Conservation (phyloP, 2,329 filamentous ascomycete genomes). For the Curvularia hawaiiensis region DNA sequence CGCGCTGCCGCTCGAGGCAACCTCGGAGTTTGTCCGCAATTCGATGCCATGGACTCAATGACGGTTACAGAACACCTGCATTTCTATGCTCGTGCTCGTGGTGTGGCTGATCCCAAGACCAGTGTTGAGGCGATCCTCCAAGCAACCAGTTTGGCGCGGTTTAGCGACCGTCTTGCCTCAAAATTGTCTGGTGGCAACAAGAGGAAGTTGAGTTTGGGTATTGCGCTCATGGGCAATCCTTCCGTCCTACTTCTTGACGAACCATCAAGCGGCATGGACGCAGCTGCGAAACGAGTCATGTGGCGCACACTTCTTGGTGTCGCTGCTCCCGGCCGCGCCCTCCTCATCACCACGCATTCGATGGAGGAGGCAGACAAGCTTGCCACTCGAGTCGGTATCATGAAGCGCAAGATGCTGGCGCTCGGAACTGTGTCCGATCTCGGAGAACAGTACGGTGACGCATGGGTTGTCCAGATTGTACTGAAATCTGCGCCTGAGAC, state of each 20-base stretch:
- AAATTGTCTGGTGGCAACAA: conserved; percentile 91
- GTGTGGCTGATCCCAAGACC: conserved; percentile 73
- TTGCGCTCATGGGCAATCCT: conserved; percentile 91
- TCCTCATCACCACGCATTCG: conserved; percentile 88
- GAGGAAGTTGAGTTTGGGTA: conserved; percentile 86
- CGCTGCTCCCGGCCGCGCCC: conserved; percentile 71
- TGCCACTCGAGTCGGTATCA: conserved; percentile 81
- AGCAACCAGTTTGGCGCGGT: conserved; percentile 77
- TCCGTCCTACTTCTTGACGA: conserved; percentile 87
- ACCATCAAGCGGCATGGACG: conserved; percentile 86
- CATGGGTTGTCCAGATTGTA: conserved; percentile 82
- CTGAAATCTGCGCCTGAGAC: conserved; percentile 76
- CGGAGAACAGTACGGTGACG: conserved; percentile 75
- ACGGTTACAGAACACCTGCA: conserved; percentile 83
- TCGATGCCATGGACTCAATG: conserved; percentile 83
- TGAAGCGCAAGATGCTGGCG: conserved; percentile 84
- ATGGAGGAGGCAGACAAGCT: conserved; percentile 96
- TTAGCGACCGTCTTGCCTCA: conserved; percentile 74
- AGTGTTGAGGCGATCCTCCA: conserved; percentile 80
- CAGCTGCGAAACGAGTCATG: conserved; percentile 89
- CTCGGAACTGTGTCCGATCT: conserved; percentile 77
- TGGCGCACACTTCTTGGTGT: conserved; percentile 82
- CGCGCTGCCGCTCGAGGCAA: conserved; percentile 74
- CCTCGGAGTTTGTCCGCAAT: conserved; percentile 86
- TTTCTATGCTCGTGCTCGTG: conserved; percentile 86